Evolutionary conservation across 2,329 filamentous ascomycete species (phyloP), one percentile per base, ranked within the genome.

Genomic region (Orbilia ellipsospora): DNA sequence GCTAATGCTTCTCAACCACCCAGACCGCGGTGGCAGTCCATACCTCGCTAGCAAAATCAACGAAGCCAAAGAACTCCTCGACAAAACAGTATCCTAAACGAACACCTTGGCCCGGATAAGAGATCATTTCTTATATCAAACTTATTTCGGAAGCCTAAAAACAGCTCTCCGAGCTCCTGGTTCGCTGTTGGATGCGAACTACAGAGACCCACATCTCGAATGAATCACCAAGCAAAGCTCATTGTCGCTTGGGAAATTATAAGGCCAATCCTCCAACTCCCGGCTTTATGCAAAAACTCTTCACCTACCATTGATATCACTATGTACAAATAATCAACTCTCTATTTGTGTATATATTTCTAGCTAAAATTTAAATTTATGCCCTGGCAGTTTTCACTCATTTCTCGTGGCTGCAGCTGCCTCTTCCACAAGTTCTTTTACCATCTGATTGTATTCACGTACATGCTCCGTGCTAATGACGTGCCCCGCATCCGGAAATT

Each of bases 11-110:
- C 86, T 97, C 78, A 99, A 99, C 86, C 95, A 99, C 83, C 95
- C 95, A 78, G 95, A 99, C 86, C 91, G 95, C 81, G 95, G 95
- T 78, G 95, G 95, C 45, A 97, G 93, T 81, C 95, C 95, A 6
- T 99, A 98, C 82, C 85, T 99, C 52, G 95, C 95, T 13, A 97
- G 94, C 64, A 99, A 99, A 84, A 91, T 99, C 82, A 99, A 99
- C 84, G 95, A 99, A 83, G 95, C 95, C 45, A 99, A 99, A 84
- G 94, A 98, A 82, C 88, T 98, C 77, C 82, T 99, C 79, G 95
- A 99, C 82, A 97, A 97, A 83, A 85, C 31, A 6, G 31, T 36
- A 7, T 36, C 31, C 31, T 36, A 36, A 10, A 10, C 31, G 84
- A 63, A 74, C 73, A 26, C 83, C 73, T 79, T 69, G 28, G 60